These are phyloP conservation scores for Leccinum rimulosum DNA, from an alignment of 768 basidiomycete species.

Conservation along the genomic window DNA sequence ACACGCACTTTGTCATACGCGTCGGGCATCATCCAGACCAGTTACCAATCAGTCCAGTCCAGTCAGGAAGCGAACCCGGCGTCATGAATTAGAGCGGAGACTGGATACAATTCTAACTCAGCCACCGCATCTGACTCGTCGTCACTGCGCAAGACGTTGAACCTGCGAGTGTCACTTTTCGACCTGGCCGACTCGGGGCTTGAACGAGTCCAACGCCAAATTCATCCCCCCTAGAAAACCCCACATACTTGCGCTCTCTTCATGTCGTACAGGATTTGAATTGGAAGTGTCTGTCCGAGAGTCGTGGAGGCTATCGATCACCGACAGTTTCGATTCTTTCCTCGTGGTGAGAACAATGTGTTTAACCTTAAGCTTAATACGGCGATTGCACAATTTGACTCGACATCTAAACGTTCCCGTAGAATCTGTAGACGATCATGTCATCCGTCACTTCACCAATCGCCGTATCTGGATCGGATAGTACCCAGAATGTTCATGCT, in stretches of 20 bases:
- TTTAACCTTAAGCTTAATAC: neutral
- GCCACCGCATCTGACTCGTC: slow-evolving; percentile 1
- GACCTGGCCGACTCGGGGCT: neutral
- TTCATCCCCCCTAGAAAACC: neutral
- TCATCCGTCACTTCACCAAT: neutral
- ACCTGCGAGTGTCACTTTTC: no score
- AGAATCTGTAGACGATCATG: neutral
- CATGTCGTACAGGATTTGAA: neutral
- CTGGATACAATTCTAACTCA: neutral
- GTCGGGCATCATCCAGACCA: neutral
- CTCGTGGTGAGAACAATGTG: neutral
- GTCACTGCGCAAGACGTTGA: no score
- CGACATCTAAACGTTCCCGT: neutral
- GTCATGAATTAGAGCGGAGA: slow-evolving; percentile 18
- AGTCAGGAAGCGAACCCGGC: neutral
- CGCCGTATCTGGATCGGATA: neutral
- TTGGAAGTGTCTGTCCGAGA: neutral
- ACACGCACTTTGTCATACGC: neutral
- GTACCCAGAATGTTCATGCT: neutral
- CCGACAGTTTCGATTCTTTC: neutral
- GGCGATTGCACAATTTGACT: neutral
- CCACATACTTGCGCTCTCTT: neutral
- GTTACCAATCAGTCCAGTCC: slow-evolving; percentile 17
- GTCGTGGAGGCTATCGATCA: neutral
- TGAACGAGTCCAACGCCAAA: neutral